A percentile compares a stretch with the other conserved stretches of the same genome.
Conservation (phyloP, 192 early-diverging fungal species). For the Entophlyctis luteolus region DNA sequence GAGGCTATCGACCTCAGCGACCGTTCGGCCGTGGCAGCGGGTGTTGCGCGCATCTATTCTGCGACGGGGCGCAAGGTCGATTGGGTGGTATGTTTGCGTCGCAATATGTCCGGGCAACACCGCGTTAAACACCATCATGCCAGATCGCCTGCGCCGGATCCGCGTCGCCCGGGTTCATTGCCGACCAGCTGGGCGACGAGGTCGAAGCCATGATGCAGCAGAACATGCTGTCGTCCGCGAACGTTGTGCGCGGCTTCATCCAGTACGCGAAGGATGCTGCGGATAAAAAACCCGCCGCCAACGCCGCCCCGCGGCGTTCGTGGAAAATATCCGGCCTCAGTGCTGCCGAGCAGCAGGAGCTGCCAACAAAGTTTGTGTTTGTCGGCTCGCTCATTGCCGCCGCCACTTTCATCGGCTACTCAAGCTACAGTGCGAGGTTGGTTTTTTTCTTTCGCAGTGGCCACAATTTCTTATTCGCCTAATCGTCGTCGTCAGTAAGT, state of each 20-base stretch:
- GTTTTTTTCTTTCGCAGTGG: background rate
- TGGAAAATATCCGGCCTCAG: conserved; percentile 30
- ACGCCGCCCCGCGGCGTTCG: background rate
- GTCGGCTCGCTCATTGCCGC: conserved; percentile 36
- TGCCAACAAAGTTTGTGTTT: conserved; percentile 38
- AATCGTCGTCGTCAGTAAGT: conserved; percentile 27
- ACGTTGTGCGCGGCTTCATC: conserved; percentile 35
- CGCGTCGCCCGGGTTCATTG: conserved; percentile 27
- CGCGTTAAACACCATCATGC: background rate
- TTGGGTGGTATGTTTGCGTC: background rate
- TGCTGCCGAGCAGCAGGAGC: conserved; percentile 7
- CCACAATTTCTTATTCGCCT: background rate
- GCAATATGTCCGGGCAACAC: too few relatives aligned
- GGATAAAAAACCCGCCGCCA: background rate
- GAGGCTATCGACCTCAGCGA: background rate
- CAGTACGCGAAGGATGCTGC: conserved; percentile 15
- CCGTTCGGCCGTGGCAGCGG: background rate
- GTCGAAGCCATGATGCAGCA: conserved; percentile 35
- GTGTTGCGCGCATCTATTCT: background rate
- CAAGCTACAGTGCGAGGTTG: conserved; percentile 36
- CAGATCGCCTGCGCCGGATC: conserved; percentile 28
- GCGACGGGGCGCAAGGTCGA: background rate
- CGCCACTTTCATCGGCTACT: conserved; percentile 41
- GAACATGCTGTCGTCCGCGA: conserved; percentile 42
- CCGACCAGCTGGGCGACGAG: conserved; percentile 25